A percentile compares a stretch with the other conserved stretches of the same genome.
phyloP scores from a whole-genome alignment of 768 basidiomycete species.

The Psilocybe subaeruginosa region DNA sequence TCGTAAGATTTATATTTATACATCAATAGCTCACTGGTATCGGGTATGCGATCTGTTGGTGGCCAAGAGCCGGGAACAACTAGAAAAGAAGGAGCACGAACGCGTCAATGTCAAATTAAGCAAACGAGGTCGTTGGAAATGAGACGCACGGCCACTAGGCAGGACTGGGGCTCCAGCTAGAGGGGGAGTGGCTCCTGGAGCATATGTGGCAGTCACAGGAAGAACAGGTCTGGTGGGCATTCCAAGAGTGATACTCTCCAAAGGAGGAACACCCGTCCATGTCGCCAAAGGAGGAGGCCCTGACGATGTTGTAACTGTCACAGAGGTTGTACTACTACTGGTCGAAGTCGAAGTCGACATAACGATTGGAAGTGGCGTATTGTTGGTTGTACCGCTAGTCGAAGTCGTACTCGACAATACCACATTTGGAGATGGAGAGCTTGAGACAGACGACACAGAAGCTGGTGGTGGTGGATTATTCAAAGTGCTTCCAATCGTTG shows the following conservation, averaged over 20 bases:
- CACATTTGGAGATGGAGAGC: conserved; percentile 8
- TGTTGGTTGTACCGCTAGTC: not conserved
- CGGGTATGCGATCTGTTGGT: conserved; percentile 57
- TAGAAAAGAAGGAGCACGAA: conserved; percentile 21
- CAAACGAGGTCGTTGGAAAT: not conserved
- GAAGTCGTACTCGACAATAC: not conserved
- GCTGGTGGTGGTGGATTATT: conserved; percentile 13
- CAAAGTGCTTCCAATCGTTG: conserved; percentile 11
- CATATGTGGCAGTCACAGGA: conserved; percentile 52
- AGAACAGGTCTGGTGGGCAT: conserved; percentile 59
- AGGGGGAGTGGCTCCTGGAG: conserved; percentile 63
- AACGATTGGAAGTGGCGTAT: conserved; percentile 8
- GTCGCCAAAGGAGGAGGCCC: conserved; percentile 50
- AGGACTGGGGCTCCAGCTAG: conserved; percentile 67
- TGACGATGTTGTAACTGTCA: conserved; percentile 16
- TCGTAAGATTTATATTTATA: not conserved
- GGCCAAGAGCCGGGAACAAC: conserved; percentile 65
- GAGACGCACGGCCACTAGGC: conserved; percentile 61
- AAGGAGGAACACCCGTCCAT: conserved; percentile 56
- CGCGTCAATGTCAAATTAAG: conserved; percentile 2
- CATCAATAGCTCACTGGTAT: conserved; percentile 44
- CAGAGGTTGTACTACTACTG: conserved; percentile 4
- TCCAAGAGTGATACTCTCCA: conserved; percentile 61
- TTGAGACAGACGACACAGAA: conserved; percentile 18
- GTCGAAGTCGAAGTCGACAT: conserved; percentile 15